phyloP scores from a whole-genome alignment of 1,284 basidiomycete species.

The Coniophora puteana region DNA sequence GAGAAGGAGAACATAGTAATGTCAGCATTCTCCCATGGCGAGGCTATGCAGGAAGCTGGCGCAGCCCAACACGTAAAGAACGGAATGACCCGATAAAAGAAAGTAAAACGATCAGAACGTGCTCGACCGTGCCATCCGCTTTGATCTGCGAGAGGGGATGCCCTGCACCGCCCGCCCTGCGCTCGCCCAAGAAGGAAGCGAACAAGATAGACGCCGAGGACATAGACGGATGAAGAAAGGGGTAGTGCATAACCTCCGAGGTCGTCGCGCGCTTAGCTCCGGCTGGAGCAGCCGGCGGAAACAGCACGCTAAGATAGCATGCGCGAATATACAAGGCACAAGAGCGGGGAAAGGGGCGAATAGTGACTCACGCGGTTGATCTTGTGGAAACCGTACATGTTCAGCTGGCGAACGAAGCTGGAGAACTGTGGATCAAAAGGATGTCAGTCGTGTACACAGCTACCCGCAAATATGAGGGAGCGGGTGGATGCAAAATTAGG shows the following conservation, averaged over 20 bases:
- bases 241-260: neutral
- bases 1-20: no score
- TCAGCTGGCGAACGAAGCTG: constrained; percentile 85
- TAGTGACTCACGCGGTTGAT: constrained; percentile 64
- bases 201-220: constrained; percentile 3
- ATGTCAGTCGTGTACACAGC: no score
- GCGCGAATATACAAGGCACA: constrained; percentile 3
- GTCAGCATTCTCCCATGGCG: no score
- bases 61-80: no score
- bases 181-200: constrained; percentile 12
- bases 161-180: no score
- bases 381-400: constrained; percentile 89
- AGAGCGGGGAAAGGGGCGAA: constrained; percentile 6
- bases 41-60: no score
- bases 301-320: constrained; percentile 2
- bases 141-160: no score
- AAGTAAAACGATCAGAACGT: constrained; percentile 24
- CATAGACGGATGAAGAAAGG: no score
- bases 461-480: no score
- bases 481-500: constrained; percentile 4
- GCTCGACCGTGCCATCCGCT: no score
- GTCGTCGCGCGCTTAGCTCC: neutral
- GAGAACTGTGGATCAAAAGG: constrained; percentile 80
- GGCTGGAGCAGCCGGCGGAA: constrained; percentile 7
- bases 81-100: no score